phyloP scores from a whole-genome alignment of 2,329 filamentous ascomycete genomes.

The Gremmenia infestans region DNA sequence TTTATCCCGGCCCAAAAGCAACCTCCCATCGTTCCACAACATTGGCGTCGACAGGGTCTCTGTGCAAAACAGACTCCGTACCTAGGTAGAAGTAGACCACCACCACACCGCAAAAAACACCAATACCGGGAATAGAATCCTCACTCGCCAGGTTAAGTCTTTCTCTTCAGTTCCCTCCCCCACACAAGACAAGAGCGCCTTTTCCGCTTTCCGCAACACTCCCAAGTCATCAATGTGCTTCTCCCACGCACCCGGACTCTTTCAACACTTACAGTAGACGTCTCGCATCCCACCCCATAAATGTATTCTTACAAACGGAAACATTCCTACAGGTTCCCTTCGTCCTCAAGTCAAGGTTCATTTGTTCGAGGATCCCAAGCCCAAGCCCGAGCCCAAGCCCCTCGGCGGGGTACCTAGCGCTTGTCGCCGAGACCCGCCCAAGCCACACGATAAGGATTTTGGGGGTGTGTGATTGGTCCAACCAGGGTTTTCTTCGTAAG shows the following conservation, averaged over 20 bases:
- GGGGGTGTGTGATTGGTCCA: not conserved
- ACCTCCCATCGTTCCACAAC: constrained; percentile 11
- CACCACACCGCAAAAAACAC: not conserved
- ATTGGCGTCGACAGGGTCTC: constrained; percentile 7
- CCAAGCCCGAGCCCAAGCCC: not conserved
- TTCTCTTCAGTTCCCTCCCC: constrained; percentile 1
- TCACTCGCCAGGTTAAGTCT: no score
- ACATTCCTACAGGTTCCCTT: constrained; percentile 12
- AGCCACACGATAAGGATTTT: constrained; percentile 5
- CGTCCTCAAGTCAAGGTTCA: not conserved
- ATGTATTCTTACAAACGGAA: constrained; percentile 20
- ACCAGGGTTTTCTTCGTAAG: not conserved
- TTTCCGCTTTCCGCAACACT: constrained; percentile 11
- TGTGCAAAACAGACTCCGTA: constrained; percentile 2
- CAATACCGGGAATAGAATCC: constrained; percentile 2
- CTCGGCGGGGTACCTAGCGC: constrained; percentile 1
- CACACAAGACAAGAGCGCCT: no score
- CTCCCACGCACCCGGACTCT: constrained; percentile 6
- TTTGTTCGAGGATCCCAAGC: not conserved
- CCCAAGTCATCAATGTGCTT: not conserved
- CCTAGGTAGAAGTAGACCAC: constrained; percentile 1
- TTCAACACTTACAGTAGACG: not conserved
- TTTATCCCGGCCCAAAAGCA: not conserved
- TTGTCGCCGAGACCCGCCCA: not conserved
- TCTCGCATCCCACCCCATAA: not conserved